Evolutionary conservation across 2,329 filamentous ascomycete species (phyloP).

Genomic region (Sordariomycetes sp.): DNA sequence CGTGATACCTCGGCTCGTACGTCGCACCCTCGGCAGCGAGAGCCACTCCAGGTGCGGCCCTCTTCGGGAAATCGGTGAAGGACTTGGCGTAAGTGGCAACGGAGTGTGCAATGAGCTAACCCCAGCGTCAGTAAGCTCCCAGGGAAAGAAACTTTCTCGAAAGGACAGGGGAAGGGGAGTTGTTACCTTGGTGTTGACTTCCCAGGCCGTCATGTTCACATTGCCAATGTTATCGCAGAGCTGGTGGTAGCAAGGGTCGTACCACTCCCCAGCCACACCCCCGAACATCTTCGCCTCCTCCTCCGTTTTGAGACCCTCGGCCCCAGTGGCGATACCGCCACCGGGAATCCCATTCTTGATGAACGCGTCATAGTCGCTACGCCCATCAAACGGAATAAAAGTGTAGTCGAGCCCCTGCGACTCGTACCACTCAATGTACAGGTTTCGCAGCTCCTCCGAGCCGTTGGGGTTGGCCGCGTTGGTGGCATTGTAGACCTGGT

Average conservation of each 20-base stretch:
- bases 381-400: constrained; percentile 65
- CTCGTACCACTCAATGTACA: constrained; percentile 60
- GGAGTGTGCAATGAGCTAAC: constrained; percentile 56
- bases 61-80: constrained; percentile 54
- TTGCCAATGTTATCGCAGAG: constrained; percentile 50
- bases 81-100: constrained; percentile 60
- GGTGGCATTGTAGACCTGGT: constrained; percentile 61
- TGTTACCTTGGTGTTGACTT: constrained; percentile 47
- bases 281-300: constrained; percentile 58
- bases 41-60: constrained; percentile 21
- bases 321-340: constrained; percentile 68
- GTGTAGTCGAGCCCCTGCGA: constrained; percentile 53
- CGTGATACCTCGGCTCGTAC: constrained; percentile 36
- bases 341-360: constrained; percentile 62
- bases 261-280: constrained; percentile 52
- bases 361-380: constrained; percentile 72
- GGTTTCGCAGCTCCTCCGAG: constrained; percentile 55
- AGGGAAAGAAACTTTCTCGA: background rate
- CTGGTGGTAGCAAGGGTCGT: constrained; percentile 51
- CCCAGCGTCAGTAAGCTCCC: background rate
- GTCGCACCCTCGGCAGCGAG: constrained; percentile 10
- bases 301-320: constrained; percentile 64
- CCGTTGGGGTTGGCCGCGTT: constrained; percentile 61
- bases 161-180: background rate
- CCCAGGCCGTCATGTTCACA: constrained; percentile 49